Percentiles rank a stretch among this genome's conserved stretches.
These are phyloP conservation scores for Xylariaceae sp. DNA, from an alignment of 2,329 filamentous ascomycete species.

Conservation along the genomic window DNA sequence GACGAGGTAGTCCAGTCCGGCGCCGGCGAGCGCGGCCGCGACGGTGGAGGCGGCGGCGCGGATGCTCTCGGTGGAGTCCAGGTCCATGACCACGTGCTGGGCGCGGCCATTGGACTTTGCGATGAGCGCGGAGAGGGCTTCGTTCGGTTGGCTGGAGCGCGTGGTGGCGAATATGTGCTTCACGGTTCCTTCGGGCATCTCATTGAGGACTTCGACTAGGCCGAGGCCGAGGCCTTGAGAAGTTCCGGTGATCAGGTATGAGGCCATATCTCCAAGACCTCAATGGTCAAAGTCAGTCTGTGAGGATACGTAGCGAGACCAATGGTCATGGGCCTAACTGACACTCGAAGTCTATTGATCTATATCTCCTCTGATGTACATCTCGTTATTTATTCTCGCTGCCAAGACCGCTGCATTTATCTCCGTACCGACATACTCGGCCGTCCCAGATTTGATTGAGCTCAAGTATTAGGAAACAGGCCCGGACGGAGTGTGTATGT, in stretches of 20 bases:
- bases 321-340: no score
- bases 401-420: no score
- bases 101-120: background rate
- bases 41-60: background rate
- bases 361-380: no score
- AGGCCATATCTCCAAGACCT: background rate
- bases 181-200: background rate
- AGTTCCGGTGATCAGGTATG: background rate
- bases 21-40: background rate
- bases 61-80: background rate
- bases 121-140: background rate
- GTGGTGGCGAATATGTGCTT: background rate
- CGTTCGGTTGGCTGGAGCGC: background rate
- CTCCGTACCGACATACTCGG: no score
- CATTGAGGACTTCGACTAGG: background rate
- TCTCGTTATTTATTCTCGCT: no score
- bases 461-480: no score
- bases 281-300: no score
- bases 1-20: conserved; percentile 7
- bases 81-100: background rate
- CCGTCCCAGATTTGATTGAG: no score
- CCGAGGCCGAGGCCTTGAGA: background rate
- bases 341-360: no score
- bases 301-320: no score
- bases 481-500: no score